A percentile compares a stretch with the other conserved stretches of the same genome.
Conservation (phyloP, 768 basidiomycete genomes). For the Pisolithus orientalis region DNA sequence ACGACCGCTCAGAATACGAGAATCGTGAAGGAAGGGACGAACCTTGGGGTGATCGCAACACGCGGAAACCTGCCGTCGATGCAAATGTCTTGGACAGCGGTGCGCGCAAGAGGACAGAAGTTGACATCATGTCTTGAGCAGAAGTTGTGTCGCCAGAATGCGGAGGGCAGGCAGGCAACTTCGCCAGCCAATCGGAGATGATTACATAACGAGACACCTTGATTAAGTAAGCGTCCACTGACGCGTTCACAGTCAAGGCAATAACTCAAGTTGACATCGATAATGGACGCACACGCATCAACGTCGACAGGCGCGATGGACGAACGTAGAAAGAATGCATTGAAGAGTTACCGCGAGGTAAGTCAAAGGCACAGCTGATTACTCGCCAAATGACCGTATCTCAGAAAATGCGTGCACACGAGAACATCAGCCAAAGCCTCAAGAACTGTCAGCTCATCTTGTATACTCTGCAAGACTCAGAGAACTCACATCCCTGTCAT, state of each 20-base stretch:
- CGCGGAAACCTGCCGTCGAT: slow-evolving; percentile 27
- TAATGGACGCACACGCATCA: slow-evolving; percentile 24
- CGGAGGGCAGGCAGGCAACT: not conserved
- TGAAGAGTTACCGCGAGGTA: slow-evolving; percentile 75
- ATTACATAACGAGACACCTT: not conserved
- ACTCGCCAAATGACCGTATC: slow-evolving; percentile 2
- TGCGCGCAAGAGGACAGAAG: slow-evolving; percentile 43
- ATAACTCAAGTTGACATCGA: too few relatives aligned
- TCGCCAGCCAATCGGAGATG: slow-evolving; percentile 10
- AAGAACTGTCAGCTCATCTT: slow-evolving; percentile 69
- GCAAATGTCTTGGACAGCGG: slow-evolving; percentile 38
- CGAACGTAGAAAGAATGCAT: slow-evolving; percentile 63
- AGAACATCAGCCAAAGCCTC: slow-evolving; percentile 76
- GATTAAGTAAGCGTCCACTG: too few relatives aligned
- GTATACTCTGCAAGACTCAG: not conserved
- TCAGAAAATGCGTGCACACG: slow-evolving; percentile 94
- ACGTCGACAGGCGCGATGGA: slow-evolving; percentile 53
- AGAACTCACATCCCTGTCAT: not conserved
- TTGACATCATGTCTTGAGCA: slow-evolving; percentile 36
- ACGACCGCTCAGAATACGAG: not conserved
- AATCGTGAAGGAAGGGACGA: not conserved
- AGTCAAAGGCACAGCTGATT: slow-evolving; percentile 2
- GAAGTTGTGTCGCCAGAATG: slow-evolving; percentile 1
- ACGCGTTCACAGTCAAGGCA: too few relatives aligned
- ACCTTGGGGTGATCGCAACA: slow-evolving; percentile 37